These are phyloP conservation scores for Trichoderma lentiforme DNA, from an alignment of 2,329 filamentous ascomycete species.

Conservation along the genomic window DNA sequence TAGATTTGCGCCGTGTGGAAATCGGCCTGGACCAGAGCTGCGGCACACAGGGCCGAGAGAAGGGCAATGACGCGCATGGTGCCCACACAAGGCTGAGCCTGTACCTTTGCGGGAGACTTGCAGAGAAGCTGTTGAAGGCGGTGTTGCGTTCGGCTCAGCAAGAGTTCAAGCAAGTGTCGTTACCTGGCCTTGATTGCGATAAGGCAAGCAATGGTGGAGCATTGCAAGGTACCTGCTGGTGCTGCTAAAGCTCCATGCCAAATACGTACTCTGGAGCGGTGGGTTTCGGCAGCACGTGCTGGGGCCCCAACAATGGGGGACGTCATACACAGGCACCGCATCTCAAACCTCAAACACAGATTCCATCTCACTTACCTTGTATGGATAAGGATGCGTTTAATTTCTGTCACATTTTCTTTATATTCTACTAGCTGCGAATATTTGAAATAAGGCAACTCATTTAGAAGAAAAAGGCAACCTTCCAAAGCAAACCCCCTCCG, in stretches of 20 bases:
- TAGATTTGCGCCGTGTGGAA: slow-evolving; percentile 50
- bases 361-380: neutral
- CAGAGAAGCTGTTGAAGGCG: neutral
- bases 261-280: neutral
- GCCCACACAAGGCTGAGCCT: neutral
- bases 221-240: neutral
- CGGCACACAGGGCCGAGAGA: slow-evolving; percentile 42
- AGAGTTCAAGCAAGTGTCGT: neutral
- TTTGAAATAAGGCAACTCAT: neutral
- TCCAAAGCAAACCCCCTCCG: neutral
- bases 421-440: neutral
- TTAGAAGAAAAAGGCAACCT: neutral
- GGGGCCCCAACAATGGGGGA: neutral
- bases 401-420: neutral
- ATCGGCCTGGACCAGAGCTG: slow-evolving; percentile 38
- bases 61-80: slow-evolving; percentile 43
- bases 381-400: neutral
- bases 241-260: neutral
- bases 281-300: slow-evolving; percentile 8
- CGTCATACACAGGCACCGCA: neutral
- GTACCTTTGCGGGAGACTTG: neutral
- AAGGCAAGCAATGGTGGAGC: slow-evolving; percentile 3
- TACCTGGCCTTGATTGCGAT: slow-evolving; percentile 12
- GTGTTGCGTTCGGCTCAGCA: neutral
- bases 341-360: neutral